A percentile compares a stretch with the other conserved stretches of the same genome.
Conservation (phyloP, 1,284 basidiomycete species). For the Trametes versicolor region DNA sequence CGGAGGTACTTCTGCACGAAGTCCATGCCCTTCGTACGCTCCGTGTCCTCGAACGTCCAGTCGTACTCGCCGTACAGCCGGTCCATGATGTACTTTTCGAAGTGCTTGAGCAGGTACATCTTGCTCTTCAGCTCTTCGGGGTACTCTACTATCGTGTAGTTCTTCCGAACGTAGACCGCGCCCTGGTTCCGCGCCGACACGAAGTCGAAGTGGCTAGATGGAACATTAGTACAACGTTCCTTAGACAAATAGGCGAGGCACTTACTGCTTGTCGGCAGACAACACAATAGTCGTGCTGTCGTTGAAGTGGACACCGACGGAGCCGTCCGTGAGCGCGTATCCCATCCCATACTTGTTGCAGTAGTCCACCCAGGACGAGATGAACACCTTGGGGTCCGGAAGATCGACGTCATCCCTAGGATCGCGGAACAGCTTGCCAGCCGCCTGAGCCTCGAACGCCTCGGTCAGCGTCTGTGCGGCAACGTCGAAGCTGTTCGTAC, state of each 20-base stretch:
- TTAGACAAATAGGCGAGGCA: constrained; percentile 20
- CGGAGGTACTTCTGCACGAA: constrained; percentile 96
- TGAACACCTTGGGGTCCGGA: constrained; percentile 85
- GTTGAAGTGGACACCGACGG: constrained; percentile 96
- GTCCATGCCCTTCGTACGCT: constrained; percentile 84
- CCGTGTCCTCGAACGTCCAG: constrained; percentile 81
- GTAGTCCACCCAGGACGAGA: constrained; percentile 98
- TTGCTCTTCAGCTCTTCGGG: constrained; percentile 87
- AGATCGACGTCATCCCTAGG: constrained; percentile 63
- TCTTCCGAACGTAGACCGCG: constrained; percentile 75
- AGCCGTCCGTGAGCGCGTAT: constrained; percentile 94
- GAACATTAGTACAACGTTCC: constrained; percentile 14
- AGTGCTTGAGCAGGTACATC: constrained; percentile 91
- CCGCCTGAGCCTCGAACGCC: constrained; percentile 74
- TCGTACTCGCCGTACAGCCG: constrained; percentile 83
- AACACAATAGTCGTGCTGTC: constrained; percentile 91
- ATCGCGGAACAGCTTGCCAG: constrained; percentile 69
- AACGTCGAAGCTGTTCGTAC: constrained; percentile 69
- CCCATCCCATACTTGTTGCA: constrained; percentile 99
- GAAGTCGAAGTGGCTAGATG: constrained; percentile 83
- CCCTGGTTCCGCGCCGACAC: constrained; percentile 73
- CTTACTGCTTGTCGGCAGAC: constrained; percentile 85
- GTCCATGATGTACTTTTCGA: constrained; percentile 93
- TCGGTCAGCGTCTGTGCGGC: constrained; percentile 71
- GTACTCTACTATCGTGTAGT: constrained; percentile 67